Evolutionary conservation across 345 rosid genomes (phyloP), one percentile per base, ranked within the genome.

Genomic region (Sonneratia alba): DNA sequence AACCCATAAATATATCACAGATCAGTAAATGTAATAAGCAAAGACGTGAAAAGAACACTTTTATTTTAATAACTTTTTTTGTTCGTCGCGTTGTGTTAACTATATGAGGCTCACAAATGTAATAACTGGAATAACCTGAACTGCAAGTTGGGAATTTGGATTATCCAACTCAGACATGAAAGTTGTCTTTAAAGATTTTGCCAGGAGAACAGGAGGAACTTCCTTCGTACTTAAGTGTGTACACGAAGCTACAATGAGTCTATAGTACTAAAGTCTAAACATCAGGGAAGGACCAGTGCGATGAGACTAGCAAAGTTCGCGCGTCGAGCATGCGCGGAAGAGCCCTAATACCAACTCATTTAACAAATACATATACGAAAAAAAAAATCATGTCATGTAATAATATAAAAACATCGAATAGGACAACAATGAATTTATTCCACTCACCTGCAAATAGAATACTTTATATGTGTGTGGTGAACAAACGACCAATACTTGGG

Each of bases 121-220:
- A 53, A 53, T n/a, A 53, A 15, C 57, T 3, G 27, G 16, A n/a
- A 70, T n/a, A 53, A 51, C 51, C 72, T 64, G 22, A 70, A 70
- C n/a, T 62, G 72, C 59, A 37, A 43, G n/a, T n/a, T 55, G 61
- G 72, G 72, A 51, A 70, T 51, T 37, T 70, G 72, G 36, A 70
- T n/a, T 57, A 40, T 70, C 73, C 73, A 70, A 59, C 21, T 70
- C 66, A 70, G 73, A 70, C 73, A 70, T 70, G 73, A 70, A 70
- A 57, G 36, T 70, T 34, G 73, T 61, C 62, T 57, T n/a, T n/a
- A n/a, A 15, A 57, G 40, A 36, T 3, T 36, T 55, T 68, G 36
- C 12, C n/a, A n/a, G 6, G 48, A 56, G 64, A 43, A 70, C 73
- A 6, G 18, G 13, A 32, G 43, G 27, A 36, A 32, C 62, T 51